Percentiles rank a stretch among this genome's conserved stretches.
phyloP scores from a whole-genome alignment of 2,329 filamentous ascomycete genomes.

The Colletotrichum horii region DNA sequence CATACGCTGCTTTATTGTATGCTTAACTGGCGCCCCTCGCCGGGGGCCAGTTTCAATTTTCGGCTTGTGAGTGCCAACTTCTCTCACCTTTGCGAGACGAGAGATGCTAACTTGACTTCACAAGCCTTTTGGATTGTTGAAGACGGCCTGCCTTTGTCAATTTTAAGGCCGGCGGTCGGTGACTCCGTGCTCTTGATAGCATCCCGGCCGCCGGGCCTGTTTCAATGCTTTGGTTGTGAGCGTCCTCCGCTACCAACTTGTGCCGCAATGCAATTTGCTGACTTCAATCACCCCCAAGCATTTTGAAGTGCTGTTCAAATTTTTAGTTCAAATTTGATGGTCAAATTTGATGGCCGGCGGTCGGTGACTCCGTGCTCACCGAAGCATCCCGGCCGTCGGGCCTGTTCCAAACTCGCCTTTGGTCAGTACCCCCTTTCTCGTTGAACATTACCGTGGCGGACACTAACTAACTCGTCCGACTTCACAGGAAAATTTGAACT shows the following conservation, averaged over 20 bases:
- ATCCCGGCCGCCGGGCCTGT: neutral
- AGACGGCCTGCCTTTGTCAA: neutral
- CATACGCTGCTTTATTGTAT: neutral
- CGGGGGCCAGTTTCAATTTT: neutral
- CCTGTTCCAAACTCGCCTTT: neutral
- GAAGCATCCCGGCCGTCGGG: neutral
- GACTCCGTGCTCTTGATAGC: neutral
- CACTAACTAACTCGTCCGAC: neutral
- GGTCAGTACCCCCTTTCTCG: neutral
- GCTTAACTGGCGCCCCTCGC: neutral
- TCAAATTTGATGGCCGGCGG: neutral
- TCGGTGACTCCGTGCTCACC: neutral
- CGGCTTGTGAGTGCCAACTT: neutral
- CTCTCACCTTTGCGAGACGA: neutral
- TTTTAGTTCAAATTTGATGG: neutral
- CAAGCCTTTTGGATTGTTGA: fast-evolving
- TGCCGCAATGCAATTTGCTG: neutral
- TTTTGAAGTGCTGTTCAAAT: neutral
- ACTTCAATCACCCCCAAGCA: neutral
- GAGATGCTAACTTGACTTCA: neutral
- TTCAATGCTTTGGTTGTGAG: neutral
- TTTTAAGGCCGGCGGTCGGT: neutral
- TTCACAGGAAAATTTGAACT: neutral
- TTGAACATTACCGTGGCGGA: neutral
- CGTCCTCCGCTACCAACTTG: neutral